Base-by-base conservation (phyloP, 2,329 filamentous ascomycete species). In the Trichoderma sp. region DNA sequence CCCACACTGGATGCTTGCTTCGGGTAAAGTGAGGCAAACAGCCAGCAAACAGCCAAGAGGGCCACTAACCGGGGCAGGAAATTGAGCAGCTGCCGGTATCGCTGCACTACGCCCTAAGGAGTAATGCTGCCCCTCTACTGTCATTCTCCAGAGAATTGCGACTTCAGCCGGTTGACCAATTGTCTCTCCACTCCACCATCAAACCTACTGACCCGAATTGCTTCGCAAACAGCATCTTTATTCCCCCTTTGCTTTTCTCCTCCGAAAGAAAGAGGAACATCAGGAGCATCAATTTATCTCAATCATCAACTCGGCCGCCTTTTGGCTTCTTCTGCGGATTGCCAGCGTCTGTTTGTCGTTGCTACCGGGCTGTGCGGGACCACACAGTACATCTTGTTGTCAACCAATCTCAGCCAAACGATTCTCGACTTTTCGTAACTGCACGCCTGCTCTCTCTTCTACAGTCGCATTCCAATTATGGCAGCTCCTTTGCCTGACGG, bases 401-500 rank as follows among this genome's bases (percentile, higher is more conserved):
- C 42, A 48, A 35, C 3, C 42, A 48, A 60, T 35, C 53, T 25
- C 34, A n/a, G 32, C 48, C 25, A 27, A 29, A 32, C 48, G 4
- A 25, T 8, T 52, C 19, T 50, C 42, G n/a, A 19, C 13, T 32
- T 22, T 12, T 52, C 25, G 10, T 27, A 13, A 17, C 35, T 19
- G n/a, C 34, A 64, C 6, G 29, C 42, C 17, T 29, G 22, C 17
- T 53, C 25, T n/a, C 17, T 19, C 10, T n/a, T n/a, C 22, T 29
- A 13, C 19, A 2, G 32, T 53, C 17, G 17, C n/a, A 53, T 19
- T 22, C 15, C 42, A 64, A 71, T 52, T 65, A 80, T 75, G 78
- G 71, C 71, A 66, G 71, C 72, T 65, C 74, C 72, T 68, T 73
- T 69, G 69, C 71, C 72, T 64, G 72, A 72, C 63, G 74, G 72